Evolutionary conservation across 148 eudicot genomes (phyloP), one percentile per base, ranked within the genome.

Genomic region (Rhododendron kiyosumense): DNA sequence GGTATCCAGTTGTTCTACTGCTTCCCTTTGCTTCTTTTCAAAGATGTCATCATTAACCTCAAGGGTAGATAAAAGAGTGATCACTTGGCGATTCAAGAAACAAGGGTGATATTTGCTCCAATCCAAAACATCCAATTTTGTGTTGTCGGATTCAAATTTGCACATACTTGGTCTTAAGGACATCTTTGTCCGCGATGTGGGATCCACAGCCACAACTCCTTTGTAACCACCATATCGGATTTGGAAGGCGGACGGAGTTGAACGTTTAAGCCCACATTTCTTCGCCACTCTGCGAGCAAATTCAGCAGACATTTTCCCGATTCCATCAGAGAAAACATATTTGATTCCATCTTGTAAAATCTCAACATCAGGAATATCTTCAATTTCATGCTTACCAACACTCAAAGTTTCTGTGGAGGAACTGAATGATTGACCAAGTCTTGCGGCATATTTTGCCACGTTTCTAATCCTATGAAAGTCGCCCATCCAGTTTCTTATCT

Each of bases 371-470:
- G 91, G 92, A 84, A 96, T 91, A 65, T 15, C 18, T 83, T 93
- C 93, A 46, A 89, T 83, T 89, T 96, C 98, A 88, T 92, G 46
- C 52, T 73, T 76, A 32, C 51, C 45, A 82, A 96, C 99, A 57
- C 81, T 95, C 45, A 96, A 86, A 80, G 96, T 93, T 90, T 96
- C 99, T 0, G 89, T 95, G 32, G 99, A 96, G 14, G 99, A 95
- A 81, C 98, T 85, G 49, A 96, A 95, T 28, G 99, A 96, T 87
- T 96, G 99, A 85, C 99, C 99, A 83, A 96, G 96, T 85, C 99
- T 92, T 17, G 99, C 99, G n/a, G 99, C 98, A 90, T 94, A 96
- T 86, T 95, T 96, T 76, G 99, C 98, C 84, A 95, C 96, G 74
- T 96, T 96, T 85, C 83, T 93, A 13, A 96, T 96, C 8, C 74